These are phyloP conservation scores for Colletotrichum shisoi DNA, from an alignment of 2,329 filamentous ascomycete genomes.

Conservation along the genomic window DNA sequence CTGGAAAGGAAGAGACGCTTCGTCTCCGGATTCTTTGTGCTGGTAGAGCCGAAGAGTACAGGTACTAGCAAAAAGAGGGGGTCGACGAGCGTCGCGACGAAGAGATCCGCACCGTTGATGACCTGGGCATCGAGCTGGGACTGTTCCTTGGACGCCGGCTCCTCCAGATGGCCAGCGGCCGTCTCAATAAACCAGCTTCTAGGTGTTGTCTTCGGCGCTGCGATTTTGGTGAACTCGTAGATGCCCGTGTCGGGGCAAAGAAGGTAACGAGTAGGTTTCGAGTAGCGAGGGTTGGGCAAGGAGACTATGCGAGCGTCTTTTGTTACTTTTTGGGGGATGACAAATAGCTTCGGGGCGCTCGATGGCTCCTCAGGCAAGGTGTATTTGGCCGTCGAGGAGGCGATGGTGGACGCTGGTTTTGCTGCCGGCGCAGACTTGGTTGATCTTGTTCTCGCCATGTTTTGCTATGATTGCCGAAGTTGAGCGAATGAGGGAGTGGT, in stretches of 20 bases:
- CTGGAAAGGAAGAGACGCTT: slow-evolving; percentile 73
- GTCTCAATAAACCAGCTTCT: slow-evolving; percentile 69
- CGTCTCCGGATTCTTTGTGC: slow-evolving; percentile 54
- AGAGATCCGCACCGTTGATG: slow-evolving; percentile 75
- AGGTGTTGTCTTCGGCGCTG: slow-evolving; percentile 61
- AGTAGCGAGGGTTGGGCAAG: slow-evolving; percentile 66
- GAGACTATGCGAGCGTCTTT: slow-evolving; percentile 66
- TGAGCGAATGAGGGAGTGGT: neutral
- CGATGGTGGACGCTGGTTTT: slow-evolving; percentile 46
- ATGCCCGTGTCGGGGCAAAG: slow-evolving; percentile 68
- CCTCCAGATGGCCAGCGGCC: slow-evolving; percentile 38
- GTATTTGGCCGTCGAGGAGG: slow-evolving; percentile 50
- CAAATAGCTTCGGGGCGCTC: slow-evolving; percentile 64
- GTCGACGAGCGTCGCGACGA: slow-evolving; percentile 84
- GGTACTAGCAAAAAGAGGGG: slow-evolving; percentile 84
- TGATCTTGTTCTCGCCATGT: slow-evolving; percentile 62
- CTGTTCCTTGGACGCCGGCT: slow-evolving; percentile 37
- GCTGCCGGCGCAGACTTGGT: slow-evolving; percentile 47
- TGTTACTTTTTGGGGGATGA: slow-evolving; percentile 65
- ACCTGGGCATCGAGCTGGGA: slow-evolving; percentile 49
- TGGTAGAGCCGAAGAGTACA: slow-evolving; percentile 61
- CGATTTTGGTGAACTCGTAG: slow-evolving; percentile 70
- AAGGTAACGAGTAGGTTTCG: slow-evolving; percentile 65
- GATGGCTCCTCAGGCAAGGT: slow-evolving; percentile 51
- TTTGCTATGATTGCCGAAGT: neutral